Conservation (phyloP, 768 basidiomycete genomes). For the Favolaschia claudopus region DNA sequence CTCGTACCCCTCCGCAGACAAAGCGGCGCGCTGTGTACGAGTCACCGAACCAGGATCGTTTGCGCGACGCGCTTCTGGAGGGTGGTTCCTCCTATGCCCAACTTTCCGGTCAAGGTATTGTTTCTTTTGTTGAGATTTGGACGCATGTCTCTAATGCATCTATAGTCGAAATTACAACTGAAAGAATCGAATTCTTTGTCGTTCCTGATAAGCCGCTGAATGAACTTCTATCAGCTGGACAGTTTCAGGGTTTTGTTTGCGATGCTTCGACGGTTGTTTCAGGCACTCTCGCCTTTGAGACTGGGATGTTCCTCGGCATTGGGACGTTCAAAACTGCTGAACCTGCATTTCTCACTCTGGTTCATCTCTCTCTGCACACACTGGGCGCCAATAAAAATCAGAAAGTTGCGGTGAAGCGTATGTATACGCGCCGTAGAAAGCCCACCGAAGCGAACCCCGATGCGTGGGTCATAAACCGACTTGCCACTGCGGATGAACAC, state of each 20-base stretch:
- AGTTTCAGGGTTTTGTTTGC: too few species aligned
- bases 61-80: not conserved
- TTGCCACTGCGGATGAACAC: slow-evolving; percentile 50
- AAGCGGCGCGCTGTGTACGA: not conserved
- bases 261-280: too few species aligned
- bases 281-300: too few species aligned
- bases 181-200: too few species aligned
- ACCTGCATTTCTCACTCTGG: not conserved
- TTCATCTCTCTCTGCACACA: not conserved
- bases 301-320: too few species aligned
- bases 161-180: too few species aligned
- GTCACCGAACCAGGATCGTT: not conserved
- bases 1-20: not conserved
- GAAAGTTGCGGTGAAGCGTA: not conserved
- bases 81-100: not conserved
- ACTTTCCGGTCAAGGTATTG: not conserved
- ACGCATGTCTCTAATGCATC: too few species aligned
- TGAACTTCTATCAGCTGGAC: too few species aligned
- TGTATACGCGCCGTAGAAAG: not conserved
- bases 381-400: not conserved
- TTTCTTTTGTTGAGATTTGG: too few species aligned
- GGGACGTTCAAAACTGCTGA: slow-evolving; percentile 4
- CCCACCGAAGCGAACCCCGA: not conserved
- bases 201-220: too few species aligned
- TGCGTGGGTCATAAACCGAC: slow-evolving; percentile 40